phyloP scores from a whole-genome alignment of 148 eudicot genomes.

The Fagopyrum homotropicum region DNA sequence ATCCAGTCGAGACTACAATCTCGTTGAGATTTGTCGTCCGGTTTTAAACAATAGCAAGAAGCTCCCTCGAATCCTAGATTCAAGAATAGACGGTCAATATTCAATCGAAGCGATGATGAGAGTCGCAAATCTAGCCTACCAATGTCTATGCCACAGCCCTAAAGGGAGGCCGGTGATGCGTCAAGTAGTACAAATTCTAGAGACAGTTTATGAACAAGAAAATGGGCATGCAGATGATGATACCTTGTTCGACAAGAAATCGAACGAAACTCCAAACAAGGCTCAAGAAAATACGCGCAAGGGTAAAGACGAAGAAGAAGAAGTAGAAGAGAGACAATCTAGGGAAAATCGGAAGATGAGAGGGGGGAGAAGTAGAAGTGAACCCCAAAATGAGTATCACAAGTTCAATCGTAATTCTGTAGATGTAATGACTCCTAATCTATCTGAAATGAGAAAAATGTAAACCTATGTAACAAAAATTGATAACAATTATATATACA shows the following conservation, averaged over 20 bases:
- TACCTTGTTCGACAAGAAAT: slow-evolving; percentile 3
- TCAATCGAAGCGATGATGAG: slow-evolving; percentile 45
- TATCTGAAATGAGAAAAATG: neutral
- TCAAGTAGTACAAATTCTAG: slow-evolving; percentile 65
- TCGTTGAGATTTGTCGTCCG: slow-evolving; percentile 80
- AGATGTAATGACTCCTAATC: neutral
- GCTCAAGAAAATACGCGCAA: neutral
- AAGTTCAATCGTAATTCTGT: neutral
- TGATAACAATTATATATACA: neutral
- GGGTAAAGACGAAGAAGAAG: neutral
- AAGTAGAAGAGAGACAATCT: neutral
- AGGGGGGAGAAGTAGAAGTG: slow-evolving; percentile 4
- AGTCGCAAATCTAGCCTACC: slow-evolving; percentile 72
- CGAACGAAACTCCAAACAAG: neutral
- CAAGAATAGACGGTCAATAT: slow-evolving; percentile 73
- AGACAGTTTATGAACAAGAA: slow-evolving; percentile 43
- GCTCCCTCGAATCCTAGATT: slow-evolving; percentile 51
- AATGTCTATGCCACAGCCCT: slow-evolving; percentile 76
- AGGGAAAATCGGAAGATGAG: neutral
- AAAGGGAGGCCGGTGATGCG: slow-evolving; percentile 77
- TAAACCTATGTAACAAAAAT: neutral
- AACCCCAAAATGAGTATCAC: neutral
- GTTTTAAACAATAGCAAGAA: slow-evolving; percentile 66
- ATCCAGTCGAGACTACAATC: slow-evolving; percentile 69
- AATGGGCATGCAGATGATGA: slow-evolving; percentile 15